Conservation (phyloP, 1,284 basidiomycete species). For the Lentinula novae-zelandiae region DNA sequence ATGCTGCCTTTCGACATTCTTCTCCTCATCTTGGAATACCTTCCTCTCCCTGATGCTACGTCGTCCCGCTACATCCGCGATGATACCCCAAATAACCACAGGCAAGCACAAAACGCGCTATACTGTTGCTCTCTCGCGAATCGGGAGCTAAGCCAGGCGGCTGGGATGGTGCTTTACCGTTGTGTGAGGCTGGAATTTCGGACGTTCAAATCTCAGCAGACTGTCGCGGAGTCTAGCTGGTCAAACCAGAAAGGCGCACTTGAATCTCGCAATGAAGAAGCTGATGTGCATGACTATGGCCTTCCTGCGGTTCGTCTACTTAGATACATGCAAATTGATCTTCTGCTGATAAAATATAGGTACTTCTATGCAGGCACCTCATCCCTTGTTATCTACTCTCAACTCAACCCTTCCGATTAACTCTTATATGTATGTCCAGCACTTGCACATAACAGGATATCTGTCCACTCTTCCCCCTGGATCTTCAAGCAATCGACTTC, state of each 20-base stretch:
- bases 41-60: neutral
- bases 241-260: neutral
- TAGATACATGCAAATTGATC: neutral
- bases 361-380: neutral
- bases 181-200: neutral
- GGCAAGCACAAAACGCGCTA: neutral
- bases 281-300: neutral
- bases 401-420: no score
- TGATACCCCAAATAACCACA: neutral
- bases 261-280: neutral
- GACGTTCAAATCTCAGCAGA: neutral
- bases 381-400: neutral
- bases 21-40: neutral
- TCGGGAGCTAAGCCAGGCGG: constrained; percentile 6
- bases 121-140: constrained; percentile 9
- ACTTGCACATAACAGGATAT: neutral
- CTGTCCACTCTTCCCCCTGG: neutral
- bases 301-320: neutral
- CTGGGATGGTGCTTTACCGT: constrained; percentile 6
- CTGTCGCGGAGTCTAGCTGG: neutral
- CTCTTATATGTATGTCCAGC: neutral
- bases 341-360: neutral
- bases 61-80: no score
- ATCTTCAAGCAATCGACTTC: neutral
- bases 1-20: constrained; percentile 5